A percentile compares a stretch with the other conserved stretches of the same genome.
phyloP scores from a whole-genome alignment of 2,329 filamentous ascomycete genomes.

The Verticillium albo-atrum region DNA sequence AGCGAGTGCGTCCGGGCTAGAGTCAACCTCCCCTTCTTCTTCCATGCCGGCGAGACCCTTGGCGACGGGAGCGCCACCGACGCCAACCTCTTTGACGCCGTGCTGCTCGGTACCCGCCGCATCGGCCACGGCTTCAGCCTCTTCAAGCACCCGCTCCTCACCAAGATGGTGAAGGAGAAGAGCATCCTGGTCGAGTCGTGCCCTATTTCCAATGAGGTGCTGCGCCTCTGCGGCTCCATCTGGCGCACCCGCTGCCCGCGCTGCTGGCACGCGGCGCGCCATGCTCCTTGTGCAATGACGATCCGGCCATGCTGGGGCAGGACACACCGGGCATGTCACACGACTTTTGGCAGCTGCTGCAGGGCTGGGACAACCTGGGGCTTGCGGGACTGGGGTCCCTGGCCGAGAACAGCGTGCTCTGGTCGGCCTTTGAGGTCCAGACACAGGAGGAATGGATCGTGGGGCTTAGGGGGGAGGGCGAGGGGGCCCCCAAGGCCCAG shows the following conservation, averaged over 20 bases:
- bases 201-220: slow-evolving; percentile 84
- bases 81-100: slow-evolving; percentile 80
- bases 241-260: slow-evolving; percentile 76
- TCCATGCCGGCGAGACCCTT: slow-evolving; percentile 87
- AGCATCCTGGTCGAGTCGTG: slow-evolving; percentile 86
- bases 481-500: slow-evolving; percentile 68
- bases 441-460: slow-evolving; percentile 63
- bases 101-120: slow-evolving; percentile 79
- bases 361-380: slow-evolving; percentile 88
- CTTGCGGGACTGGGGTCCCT: slow-evolving; percentile 80
- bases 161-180: slow-evolving; percentile 85
- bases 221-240: slow-evolving; percentile 74
- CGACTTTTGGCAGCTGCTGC: slow-evolving; percentile 87
- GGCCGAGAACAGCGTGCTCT: slow-evolving; percentile 88
- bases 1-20: slow-evolving; percentile 75
- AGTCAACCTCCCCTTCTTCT: slow-evolving; percentile 88
- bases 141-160: slow-evolving; percentile 85
- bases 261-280: slow-evolving; percentile 80
- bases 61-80: slow-evolving; percentile 71
- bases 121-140: slow-evolving; percentile 88
- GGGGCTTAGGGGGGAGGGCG: slow-evolving; percentile 68
- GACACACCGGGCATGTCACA: slow-evolving; percentile 78
- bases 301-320: slow-evolving; percentile 84
- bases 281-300: slow-evolving; percentile 84
- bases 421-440: slow-evolving; percentile 85